Conservation (phyloP, 208 protist genomes). For the Eutreptiella sp. region DNA sequence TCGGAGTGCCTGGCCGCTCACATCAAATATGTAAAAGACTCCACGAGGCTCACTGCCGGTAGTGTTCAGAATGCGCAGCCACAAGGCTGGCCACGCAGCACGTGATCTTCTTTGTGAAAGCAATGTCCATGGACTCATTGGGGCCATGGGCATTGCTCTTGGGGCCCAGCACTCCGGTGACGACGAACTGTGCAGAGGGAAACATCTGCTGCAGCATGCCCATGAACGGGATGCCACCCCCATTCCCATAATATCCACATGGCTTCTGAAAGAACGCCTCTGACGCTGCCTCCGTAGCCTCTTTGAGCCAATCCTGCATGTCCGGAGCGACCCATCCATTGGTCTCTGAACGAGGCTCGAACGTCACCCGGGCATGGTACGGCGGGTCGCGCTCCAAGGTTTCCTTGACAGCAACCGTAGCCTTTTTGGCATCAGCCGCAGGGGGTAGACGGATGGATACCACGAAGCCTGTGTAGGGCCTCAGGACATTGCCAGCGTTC, state of each 20-base stretch:
- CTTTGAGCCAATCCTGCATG: conserved; percentile 61
- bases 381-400: conserved; percentile 74
- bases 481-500: conserved; percentile 85
- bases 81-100: conserved; percentile 53
- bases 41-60: too few species aligned
- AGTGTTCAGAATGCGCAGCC: too few species aligned
- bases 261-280: conserved; percentile 61
- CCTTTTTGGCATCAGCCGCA: conserved; percentile 45
- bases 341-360: conserved; percentile 46
- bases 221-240: conserved; percentile 87
- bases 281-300: conserved; percentile 63
- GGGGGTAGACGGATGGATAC: conserved; percentile 86
- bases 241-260: conserved; percentile 64
- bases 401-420: conserved; percentile 49
- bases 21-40: too few species aligned
- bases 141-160: conserved; percentile 84
- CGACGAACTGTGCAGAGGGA: conserved; percentile 82
- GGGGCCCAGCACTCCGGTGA: conserved; percentile 83
- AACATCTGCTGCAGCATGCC: conserved; percentile 73
- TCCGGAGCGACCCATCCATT: conserved; percentile 73
- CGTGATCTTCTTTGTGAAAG: conserved; percentile 75
- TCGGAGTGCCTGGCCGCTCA: too few species aligned
- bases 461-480: conserved; percentile 71
- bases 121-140: conserved; percentile 87
- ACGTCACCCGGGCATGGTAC: conserved; percentile 76